Base-by-base conservation (phyloP, 441 rosid genomes). In the Croton setiger region DNA sequence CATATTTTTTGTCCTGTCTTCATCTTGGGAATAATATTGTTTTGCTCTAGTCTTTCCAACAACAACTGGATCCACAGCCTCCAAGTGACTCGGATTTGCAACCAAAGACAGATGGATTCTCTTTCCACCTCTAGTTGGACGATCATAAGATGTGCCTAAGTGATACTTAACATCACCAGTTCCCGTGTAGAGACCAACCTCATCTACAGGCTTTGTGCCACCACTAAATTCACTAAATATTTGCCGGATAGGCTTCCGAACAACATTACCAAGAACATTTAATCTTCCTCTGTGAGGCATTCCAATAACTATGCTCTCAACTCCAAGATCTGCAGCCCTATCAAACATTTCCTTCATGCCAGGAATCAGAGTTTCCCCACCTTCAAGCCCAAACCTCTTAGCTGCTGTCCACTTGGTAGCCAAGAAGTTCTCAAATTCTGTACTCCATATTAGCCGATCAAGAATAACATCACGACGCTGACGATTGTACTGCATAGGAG, bases 321-420 rank as follows among this genome's bases (percentile, higher is more conserved):
- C 98, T 47, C 98, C 99, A 7, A 95, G 97, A 81, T 90, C 97
- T 0, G 99, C 87, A 48, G 98, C 74, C 75, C 94, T 84, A 74
- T 95, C 99, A 86, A 95, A 95, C 98, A 94, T 94, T 82, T 94
- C 99, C 79, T 94, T 94, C 98, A 94, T 94, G 4, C 98, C 99
- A 76, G 99, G 95, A 72, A 95, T 95, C 77, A 92, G 79, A 57
- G 97, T 92, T 70, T 95, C 99, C 17, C 93, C 97, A 75, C 98
- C 99, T 86, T 95, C 99, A 70, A 95, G 98, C 69, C 99, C 99
- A 49, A 95, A 95, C 75, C 98, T 85, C 83, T 95, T 95, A 45
- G 99, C 99, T 27, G 99, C 72, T 10, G 92, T 92, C 99, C 96
- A 88, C 83, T 95, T 95, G 23, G 92, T 85, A 72, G 97, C 98